Conservation (phyloP, 495 filamentous ascomycete genomes). For the Aspergillus homomorphus region DNA sequence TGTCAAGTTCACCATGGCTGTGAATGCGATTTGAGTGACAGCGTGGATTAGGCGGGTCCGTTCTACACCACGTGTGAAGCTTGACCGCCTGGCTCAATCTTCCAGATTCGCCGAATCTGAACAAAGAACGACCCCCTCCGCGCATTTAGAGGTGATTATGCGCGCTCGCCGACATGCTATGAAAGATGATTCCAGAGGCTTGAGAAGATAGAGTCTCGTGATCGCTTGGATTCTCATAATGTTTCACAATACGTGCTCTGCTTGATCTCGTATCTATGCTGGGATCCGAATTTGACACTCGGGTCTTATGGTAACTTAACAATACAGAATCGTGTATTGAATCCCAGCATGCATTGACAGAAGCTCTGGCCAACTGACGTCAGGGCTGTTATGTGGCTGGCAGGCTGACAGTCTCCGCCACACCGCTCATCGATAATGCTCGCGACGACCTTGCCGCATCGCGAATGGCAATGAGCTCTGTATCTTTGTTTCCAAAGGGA, state of each 20-base stretch:
- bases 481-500: conserved; percentile 6
- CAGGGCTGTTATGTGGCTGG: conserved; percentile 1
- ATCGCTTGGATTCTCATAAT: no score
- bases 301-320: no score
- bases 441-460: background rate
- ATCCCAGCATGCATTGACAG: background rate
- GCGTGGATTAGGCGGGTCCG: conserved; percentile 23
- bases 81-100: conserved; percentile 23
- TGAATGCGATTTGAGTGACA: no score
- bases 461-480: conserved; percentile 9
- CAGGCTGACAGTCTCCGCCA: conserved; percentile 1
- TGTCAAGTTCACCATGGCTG: background rate
- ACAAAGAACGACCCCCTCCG: no score
- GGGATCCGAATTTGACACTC: background rate
- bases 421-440: conserved; percentile 4
- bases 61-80: conserved; percentile 33
- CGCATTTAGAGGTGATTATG: no score
- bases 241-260: background rate
- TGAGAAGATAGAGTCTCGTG: background rate
- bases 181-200: background rate
- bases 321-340: background rate
- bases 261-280: background rate
- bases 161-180: no score
- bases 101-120: background rate
- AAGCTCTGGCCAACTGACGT: conserved; percentile 16